Base-by-base conservation (phyloP, 2,329 filamentous ascomycete species). In the Geosmithia flava region DNA sequence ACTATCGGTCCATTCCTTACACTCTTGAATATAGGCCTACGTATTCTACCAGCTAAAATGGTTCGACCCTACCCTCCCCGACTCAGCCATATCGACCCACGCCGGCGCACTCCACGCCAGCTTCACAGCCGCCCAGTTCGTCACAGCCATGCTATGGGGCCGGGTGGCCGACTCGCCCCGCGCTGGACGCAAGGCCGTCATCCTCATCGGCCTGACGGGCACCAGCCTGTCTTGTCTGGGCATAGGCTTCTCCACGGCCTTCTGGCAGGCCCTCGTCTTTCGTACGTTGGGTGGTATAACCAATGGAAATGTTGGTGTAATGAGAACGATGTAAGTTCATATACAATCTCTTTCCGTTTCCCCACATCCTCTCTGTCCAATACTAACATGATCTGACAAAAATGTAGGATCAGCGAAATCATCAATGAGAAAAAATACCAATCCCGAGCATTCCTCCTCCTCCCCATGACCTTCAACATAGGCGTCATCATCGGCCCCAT, bases 111-210 rank as follows among this genome's bases (percentile, higher is more conserved):
- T 93, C 23, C 79, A 85, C 46, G 85, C 82, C 19, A 80, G 80
- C 41, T 93, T 93, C 59, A 87, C 85, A 0, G 81, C 80, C 0
- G 81, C 83, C 1, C 87, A 94, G 59, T 89, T 89, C 56, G 59
- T 87, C 20, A 94, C 87, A 1, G 87, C 87, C 2, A 81, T 95
- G 62, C 63, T 87, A 51, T 95, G 88, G 88, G 88, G 88, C 0
- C 72, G 83, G 0, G 66, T 89, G 3, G 80, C 83, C 7, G 76
- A 81, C 57, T 74, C 74, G 7, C 75, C 77, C 39, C 69, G 67
- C 48, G 74, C 77, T 49, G 89, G 88, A 1, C 75, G 88, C 45
- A 95, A 95, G 64, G 76, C 74, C 16, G 85, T 93, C 15, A 70
- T 95, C 17, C 66, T 94, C 47, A 79, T 94, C 47, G 88, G 89